Conservation (phyloP, 805 yeast species). For the Wickerhamomyces tratensis region DNA sequence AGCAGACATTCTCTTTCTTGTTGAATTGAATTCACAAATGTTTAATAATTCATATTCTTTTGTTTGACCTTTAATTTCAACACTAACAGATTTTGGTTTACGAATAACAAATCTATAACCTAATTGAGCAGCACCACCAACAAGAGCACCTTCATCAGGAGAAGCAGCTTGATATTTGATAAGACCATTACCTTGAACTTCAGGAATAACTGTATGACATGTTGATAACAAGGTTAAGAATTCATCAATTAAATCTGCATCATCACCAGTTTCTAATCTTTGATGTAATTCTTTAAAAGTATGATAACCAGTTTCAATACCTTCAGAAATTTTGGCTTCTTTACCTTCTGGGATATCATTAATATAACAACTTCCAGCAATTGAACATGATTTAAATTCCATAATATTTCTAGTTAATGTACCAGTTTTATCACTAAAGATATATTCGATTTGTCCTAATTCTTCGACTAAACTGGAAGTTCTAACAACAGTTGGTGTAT, state of each 20-base stretch:
- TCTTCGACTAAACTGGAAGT: constrained; percentile 96
- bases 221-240: constrained; percentile 80
- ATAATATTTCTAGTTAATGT: constrained; percentile 91
- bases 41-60: constrained; percentile 69
- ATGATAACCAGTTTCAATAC: constrained; percentile 71
- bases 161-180: constrained; percentile 97
- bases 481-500: constrained; percentile 91
- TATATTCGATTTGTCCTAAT: constrained; percentile 91
- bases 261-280: constrained; percentile 36
- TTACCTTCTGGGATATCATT: constrained; percentile 88
- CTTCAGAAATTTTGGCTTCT: constrained; percentile 62
- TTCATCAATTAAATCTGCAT: constrained; percentile 49
- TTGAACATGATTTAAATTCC: constrained; percentile 92
- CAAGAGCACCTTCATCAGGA: constrained; percentile 98
- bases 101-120: constrained; percentile 83
- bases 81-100: constrained; percentile 71
- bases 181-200: constrained; percentile 47
- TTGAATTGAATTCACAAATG: constrained; percentile 93
- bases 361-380: constrained; percentile 86
- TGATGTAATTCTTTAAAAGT: constrained; percentile 54
- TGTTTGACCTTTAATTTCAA: constrained; percentile 42
- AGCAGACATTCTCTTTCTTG: constrained; percentile 96
- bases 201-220: constrained; percentile 98
- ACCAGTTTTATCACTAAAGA: constrained; percentile 96
- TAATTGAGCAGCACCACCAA: constrained; percentile 86